Evolutionary conservation across 441 rosid species (phyloP).

Genomic region (Brassica hybrid): DNA sequence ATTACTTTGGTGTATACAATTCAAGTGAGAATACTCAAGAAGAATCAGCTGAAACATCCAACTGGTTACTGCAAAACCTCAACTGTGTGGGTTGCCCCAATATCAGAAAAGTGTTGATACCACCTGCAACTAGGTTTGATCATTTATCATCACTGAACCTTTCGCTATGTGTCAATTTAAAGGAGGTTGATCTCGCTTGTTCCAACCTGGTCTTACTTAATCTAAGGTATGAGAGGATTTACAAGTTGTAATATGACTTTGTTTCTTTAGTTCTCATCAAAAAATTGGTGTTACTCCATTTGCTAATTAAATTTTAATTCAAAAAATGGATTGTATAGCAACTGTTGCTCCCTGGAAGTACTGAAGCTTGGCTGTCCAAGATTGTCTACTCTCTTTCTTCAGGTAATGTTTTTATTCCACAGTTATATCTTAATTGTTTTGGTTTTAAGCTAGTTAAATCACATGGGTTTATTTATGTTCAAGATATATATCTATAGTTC

Average conservation of each 20-base stretch:
- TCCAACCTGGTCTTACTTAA: slow-evolving; percentile 74
- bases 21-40: slow-evolving; percentile 39
- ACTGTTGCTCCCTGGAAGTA: slow-evolving; percentile 83
- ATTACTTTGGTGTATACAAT: too few relatives aligned
- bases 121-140: slow-evolving; percentile 73
- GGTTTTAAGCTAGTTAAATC: neutral
- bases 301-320: slow-evolving; percentile 6
- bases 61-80: slow-evolving; percentile 86
- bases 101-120: slow-evolving; percentile 85
- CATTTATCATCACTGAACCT: slow-evolving; percentile 83
- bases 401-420: slow-evolving; percentile 52
- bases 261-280: slow-evolving; percentile 1
- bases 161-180: slow-evolving; percentile 80
- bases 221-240: slow-evolving; percentile 61
- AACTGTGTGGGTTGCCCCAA: slow-evolving; percentile 91
- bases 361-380: slow-evolving; percentile 85
- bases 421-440: too few relatives aligned
- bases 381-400: slow-evolving; percentile 89
- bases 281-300: slow-evolving; percentile 2
- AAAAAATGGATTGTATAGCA: slow-evolving; percentile 54
- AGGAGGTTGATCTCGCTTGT: slow-evolving; percentile 90
- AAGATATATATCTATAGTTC: slow-evolving; percentile 10
- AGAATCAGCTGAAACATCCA: slow-evolving; percentile 55
- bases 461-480: neutral
- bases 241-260: slow-evolving; percentile 7